Evolutionary conservation across 805 yeast species (phyloP), one percentile per base, ranked within the genome.

Genomic region (Helenozyma rhizophorensis): DNA sequence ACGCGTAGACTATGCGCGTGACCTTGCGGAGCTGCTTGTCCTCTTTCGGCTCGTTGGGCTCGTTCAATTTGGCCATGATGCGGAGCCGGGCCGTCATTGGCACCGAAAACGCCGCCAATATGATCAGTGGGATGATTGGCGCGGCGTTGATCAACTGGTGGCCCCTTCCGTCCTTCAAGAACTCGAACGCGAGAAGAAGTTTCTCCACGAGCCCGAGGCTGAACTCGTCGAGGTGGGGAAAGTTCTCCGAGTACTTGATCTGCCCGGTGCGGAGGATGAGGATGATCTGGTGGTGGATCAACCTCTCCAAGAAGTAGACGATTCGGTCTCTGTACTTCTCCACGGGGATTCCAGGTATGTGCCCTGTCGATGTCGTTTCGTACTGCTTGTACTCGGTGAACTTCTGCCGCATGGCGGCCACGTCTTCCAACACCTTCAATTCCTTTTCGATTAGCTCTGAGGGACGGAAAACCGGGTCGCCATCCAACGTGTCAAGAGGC

Each of bases 91-190:
- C 39, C 13, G 39, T 34, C 18, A 45, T 28, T 1, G 50, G 48
- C 6, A 44, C 34, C 3, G 50, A 43, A 13, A 43, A 37, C 10
- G 45, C 39, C 22, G 38, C 42, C 6, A 43, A 32, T 18, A 45
- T 35, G 4, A 42, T 32, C 47, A 42, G 47, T n/a, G 50, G 50
- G 11, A 45, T 37, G 8, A 45, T 30, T 1, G 48, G 47, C 4
- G 36, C 33, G 12, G 39, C 33, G 32, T 37, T 32, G 9, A 45
- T 36, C 26, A 45, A 25, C 26, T 42, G 34, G 28, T 36, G 45
- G 21, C 37, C 37, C 7, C 38, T 38, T 9, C 32, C 45, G 15
- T 35, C 40, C 14, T 40, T 37, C 8, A 43, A 23, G 16, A 33
- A 25, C 9, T 31, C 33, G 13, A 43, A 33, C 16, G 40, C 27